Base-by-base conservation (phyloP, 768 basidiomycete species). In the Lyophyllum atratum region DNA sequence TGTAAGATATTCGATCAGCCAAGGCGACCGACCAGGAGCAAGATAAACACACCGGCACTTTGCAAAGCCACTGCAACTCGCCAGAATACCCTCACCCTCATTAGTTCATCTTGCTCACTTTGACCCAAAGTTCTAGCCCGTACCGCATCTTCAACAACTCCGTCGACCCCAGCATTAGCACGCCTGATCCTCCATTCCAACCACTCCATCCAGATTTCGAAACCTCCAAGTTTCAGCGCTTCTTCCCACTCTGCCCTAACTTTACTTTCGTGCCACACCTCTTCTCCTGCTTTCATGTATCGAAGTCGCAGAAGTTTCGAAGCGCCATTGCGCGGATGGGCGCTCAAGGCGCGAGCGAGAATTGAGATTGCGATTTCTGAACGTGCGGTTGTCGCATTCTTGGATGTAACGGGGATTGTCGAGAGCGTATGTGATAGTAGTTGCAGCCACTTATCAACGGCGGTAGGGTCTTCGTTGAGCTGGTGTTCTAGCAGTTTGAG, bases 131-230 rank as follows among this genome's bases (percentile, higher is more conserved):
- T 17, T 69, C 65, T 42, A 86, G 60, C 17, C 28, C 84, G 76
- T 40, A 69, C 64, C 4, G 81, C 83, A 62, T 85, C 85, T 25
- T 77, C 73, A 3, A 86, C 69, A 4, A 89, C 64, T 6, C 77
- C 80, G 37, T 84, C 78, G 26, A 90, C 66, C 2, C 84, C 83
- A 39, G 72, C 70, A 39, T 59, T 71, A 15, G 73, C 73, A 34
- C 63, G 78, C 40, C 85, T 74, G 31, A 90, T 82, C 55, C 80
- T 78, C 89, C 89, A 92, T 60, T 89, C 87, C 2, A 93, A 65
- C 90, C 91, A 93, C 61, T 87, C 87, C 73, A 92, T 80, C 82
- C 85, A 89, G 24, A 93, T 76, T 34, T 85, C 82, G 25, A 79
- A 68, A 33, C 78, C 81, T 26, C 82, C 79, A 4, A 81, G 62